Evolutionary conservation across 139 green algal species (phyloP), one percentile per base, ranked within the genome.

Genomic region (Pycnococcus provasolii): DNA sequence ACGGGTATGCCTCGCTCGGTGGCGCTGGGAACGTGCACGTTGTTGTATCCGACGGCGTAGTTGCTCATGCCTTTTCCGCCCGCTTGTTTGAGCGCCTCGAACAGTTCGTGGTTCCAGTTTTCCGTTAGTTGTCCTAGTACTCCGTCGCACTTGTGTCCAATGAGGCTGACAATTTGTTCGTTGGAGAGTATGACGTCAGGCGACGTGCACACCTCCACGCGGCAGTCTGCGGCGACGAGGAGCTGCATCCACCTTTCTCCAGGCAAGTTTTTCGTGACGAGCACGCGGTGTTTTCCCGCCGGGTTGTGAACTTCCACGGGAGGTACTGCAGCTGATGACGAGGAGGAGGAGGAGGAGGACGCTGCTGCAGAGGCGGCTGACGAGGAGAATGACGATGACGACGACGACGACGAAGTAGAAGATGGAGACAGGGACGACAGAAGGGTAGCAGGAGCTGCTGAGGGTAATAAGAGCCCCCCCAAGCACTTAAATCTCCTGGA

Each of bases 11-110:
- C 88, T 2, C 85, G 62, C 62, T 86, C 83, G 43, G 84, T 99
- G 4, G 91, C 92, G 58, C 86, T 86, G 1, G 68, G 61, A 39
- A 96, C 90, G 53, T 92, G 79, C 3, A 98, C 91, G 74, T 98
- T 98, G 84, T 98, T 97, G 84, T 95, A 98, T 2, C 91, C 92
- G 26, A 98, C 92, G 3, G 92, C 92, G 64, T 98, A 99, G 79
- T 97, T 98, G 82, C 74, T 88, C 85, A 92, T 97, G 0, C 82
- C 89, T 2, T 57, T 80, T 57, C 91, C 92, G 41, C 92, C 92
- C 11, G 92, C 93, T 2, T 58, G 15, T 47, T 87, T 88, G 2
- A 98, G 79, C 0, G 84, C 83, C 42, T 75, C 80, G 79, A 98
- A 99, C 70, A 97, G 81, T 73, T 94, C 85, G n/a, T 78, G 73